Evolutionary conservation across 352 stramenopile genomes (phyloP).

Genomic region (Pythium plurisporium): DNA sequence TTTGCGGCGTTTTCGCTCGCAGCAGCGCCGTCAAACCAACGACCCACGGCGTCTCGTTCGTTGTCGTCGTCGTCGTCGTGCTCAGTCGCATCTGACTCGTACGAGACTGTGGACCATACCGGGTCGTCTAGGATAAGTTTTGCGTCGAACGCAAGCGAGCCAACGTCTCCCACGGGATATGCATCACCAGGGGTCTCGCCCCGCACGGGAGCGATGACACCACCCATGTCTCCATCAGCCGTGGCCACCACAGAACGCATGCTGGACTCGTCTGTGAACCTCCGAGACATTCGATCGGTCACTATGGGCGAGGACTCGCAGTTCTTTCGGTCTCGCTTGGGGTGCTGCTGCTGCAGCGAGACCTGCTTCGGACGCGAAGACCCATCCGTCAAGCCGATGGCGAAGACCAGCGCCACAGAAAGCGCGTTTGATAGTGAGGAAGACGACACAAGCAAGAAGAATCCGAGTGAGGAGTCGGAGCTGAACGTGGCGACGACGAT

Average conservation of each 20-base stretch:
- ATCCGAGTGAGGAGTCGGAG: slow-evolving; percentile 27
- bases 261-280: slow-evolving; percentile 55
- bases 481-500: slow-evolving; percentile 53
- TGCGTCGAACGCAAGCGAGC: slow-evolving; percentile 3
- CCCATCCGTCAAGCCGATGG: neutral
- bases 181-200: slow-evolving; percentile 4
- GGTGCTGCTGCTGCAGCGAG: slow-evolving; percentile 5
- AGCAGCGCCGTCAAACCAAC: neutral
- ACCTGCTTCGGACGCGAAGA: neutral
- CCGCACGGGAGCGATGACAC: slow-evolving; percentile 1
- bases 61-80: slow-evolving; percentile 22
- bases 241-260: slow-evolving; percentile 1
- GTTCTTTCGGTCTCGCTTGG: slow-evolving; percentile 52
- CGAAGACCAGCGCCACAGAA: slow-evolving; percentile 10
- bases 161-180: slow-evolving; percentile 2
- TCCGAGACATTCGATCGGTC: slow-evolving; percentile 54
- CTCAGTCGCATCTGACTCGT: slow-evolving; percentile 14
- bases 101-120: slow-evolving; percentile 5
- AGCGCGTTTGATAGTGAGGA: slow-evolving; percentile 5
- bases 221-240: slow-evolving; percentile 16
- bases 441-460: neutral
- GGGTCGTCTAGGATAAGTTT: slow-evolving; percentile 13
- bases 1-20: slow-evolving; percentile 36
- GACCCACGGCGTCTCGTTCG: slow-evolving; percentile 24
- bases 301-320: slow-evolving; percentile 36